Conservation (phyloP, 1,284 basidiomycete genomes). For the Papiliotrema terrestris region DNA sequence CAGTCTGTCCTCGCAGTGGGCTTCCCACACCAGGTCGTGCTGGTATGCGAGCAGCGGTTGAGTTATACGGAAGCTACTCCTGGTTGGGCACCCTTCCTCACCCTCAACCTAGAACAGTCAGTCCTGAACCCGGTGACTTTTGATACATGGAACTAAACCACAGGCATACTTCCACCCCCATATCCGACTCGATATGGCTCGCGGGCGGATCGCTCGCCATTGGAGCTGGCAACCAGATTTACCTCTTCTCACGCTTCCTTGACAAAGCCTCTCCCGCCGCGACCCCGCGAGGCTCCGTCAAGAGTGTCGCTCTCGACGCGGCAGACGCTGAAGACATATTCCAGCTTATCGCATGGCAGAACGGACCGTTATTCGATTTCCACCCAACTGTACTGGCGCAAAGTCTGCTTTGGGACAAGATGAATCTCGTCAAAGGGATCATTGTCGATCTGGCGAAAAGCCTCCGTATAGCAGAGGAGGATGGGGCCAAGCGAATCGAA, state of each 20-base stretch:
- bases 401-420: constrained; percentile 82
- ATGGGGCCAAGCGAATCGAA: constrained; percentile 27
- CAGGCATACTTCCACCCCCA: constrained; percentile 70
- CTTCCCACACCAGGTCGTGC: constrained; percentile 67
- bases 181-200: constrained; percentile 84
- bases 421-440: constrained; percentile 75
- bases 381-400: constrained; percentile 90
- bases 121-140: constrained; percentile 15
- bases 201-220: constrained; percentile 68
- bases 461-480: constrained; percentile 33
- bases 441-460: constrained; percentile 62
- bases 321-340: constrained; percentile 58
- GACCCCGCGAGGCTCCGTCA: constrained; percentile 31
- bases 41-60: constrained; percentile 84
- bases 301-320: constrained; percentile 23
- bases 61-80: constrained; percentile 79
- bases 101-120: constrained; percentile 65
- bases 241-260: constrained; percentile 56
- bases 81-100: constrained; percentile 72
- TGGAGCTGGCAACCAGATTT: constrained; percentile 68
- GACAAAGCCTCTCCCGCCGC: constrained; percentile 35
- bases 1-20: constrained; percentile 87
- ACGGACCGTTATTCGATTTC: constrained; percentile 80
- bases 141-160: neutral
- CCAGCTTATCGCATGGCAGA: constrained; percentile 72